Percentiles rank a stretch among this genome's conserved stretches.
Evolutionary conservation across 106 monocot genomes (phyloP).

Genomic region (Phalaenopsis aphrodite): DNA sequence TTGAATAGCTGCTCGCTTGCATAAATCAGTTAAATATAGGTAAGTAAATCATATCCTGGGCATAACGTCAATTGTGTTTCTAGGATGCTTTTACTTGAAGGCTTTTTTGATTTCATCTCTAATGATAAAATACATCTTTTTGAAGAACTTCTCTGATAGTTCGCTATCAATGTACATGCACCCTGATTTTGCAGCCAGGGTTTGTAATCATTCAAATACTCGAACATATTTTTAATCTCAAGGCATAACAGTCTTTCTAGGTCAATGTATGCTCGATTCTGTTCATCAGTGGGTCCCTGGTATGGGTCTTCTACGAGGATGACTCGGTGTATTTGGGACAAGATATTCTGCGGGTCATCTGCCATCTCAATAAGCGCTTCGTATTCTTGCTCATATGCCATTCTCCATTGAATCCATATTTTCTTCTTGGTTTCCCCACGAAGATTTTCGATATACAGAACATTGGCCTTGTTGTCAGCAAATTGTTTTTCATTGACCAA

Average conservation of each 20-base stretch:
- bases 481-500: not conserved
- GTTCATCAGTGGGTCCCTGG: no score
- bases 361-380: not conserved
- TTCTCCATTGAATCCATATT: not conserved
- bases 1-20: not conserved
- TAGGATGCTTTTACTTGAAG: not conserved
- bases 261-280: no score
- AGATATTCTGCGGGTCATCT: not conserved
- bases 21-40: not conserved
- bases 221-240: no score
- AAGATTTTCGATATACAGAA: not conserved
- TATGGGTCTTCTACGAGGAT: no score
- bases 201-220: not conserved
- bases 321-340: no score
- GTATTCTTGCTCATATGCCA: not conserved
- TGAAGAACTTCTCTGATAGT: no score
- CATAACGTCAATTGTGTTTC: not conserved
- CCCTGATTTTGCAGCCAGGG: not conserved
- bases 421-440: no score
- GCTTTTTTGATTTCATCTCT: not conserved
- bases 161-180: not conserved
- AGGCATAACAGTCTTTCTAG: no score
- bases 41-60: not conserved
- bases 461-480: not conserved
- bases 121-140: not conserved